Conservation (phyloP, 192 early-diverging fungal species). For the Coemansia sp. region DNA sequence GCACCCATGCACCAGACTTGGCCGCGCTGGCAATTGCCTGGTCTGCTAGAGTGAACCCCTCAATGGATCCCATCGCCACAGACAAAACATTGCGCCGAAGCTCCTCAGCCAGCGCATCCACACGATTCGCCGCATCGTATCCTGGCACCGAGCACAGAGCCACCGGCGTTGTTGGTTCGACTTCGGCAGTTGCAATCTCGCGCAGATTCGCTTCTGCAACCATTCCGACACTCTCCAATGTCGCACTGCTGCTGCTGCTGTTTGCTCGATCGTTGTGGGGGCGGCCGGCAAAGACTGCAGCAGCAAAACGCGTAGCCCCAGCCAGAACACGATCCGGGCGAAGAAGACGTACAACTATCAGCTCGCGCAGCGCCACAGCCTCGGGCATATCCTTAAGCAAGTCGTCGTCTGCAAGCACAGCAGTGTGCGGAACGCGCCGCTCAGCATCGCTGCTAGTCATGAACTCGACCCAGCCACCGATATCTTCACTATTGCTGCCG, state of each 20-base stretch:
- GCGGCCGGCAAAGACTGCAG: constrained; percentile 56
- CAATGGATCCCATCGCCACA: constrained; percentile 97
- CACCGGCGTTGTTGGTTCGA: constrained; percentile 74
- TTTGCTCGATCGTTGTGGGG: neutral
- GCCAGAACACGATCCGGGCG: constrained; percentile 87
- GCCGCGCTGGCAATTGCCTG: constrained; percentile 82
- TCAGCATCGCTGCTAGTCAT: constrained; percentile 30
- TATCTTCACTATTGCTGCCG: neutral
- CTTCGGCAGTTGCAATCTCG: constrained; percentile 72
- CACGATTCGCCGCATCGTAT: constrained; percentile 93
- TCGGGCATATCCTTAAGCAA: constrained; percentile 2
- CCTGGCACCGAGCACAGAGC: constrained; percentile 92
- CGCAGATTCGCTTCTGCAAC: constrained; percentile 71
- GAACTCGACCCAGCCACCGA: constrained; percentile 24
- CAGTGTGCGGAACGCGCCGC: constrained; percentile 26
- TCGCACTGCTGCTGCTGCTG: neutral
- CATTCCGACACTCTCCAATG: constrained; percentile 20
- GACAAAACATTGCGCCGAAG: constrained; percentile 64
- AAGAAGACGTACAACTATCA: constrained; percentile 83
- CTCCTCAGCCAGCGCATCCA: constrained; percentile 86
- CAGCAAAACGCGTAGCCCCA: constrained; percentile 70
- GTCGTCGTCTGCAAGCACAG: constrained; percentile 20
- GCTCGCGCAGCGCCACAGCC: constrained; percentile 70
- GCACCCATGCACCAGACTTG: constrained; percentile 90
- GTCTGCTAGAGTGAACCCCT: constrained; percentile 90